Evolutionary conservation across 345 rosid genomes (phyloP), one percentile per base, ranked within the genome.

Genomic region (Boechera stricta): DNA sequence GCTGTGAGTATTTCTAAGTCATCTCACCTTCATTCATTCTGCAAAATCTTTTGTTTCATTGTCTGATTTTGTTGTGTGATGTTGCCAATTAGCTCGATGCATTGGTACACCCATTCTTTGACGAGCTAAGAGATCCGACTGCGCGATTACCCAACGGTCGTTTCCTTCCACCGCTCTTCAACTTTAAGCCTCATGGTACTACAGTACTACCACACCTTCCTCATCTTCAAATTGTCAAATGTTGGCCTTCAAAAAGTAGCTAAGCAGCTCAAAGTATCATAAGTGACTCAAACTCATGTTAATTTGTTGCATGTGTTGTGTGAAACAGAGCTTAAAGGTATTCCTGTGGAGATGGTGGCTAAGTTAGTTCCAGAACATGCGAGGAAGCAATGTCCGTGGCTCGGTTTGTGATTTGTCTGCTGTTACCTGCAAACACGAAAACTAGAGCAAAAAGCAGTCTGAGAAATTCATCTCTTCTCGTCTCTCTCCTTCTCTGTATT

Each of bases 101-200:
- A 51, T 76, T 96, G 87, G 70, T 85, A 69, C 99, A 93, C 77
- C 97, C 99, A 4, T 96, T 96, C 84, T 95, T 93, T 57, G 98
- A 93, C n/a, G 97, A 91, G 78, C 87, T 96, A 51, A 94, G 98
- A 6, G 99, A 93, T 71, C 91, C 92, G 2, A 90, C 78, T 61
- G 80, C 87, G 15, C 84, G 94, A 47, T 81, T 96, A 38, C 99
- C 98, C 0, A 96, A 88, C 39, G 98, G 97, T 35, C 98, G 96
- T 29, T 84, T 88, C 59, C 90, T 95, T 82, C 98, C 99, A 1
- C 99, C 99, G 4, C 87, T 95, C 10, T 95, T 95, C 88, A 95
- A 93, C 87, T 93, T 89, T 18, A 95, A 90, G 84, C 81, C 92
- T 64, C 94, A 88, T 32, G 99, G 99, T 95, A 84, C 8, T 21